Conservation (phyloP, 768 basidiomycete species). For the Phallus indusiatus region DNA sequence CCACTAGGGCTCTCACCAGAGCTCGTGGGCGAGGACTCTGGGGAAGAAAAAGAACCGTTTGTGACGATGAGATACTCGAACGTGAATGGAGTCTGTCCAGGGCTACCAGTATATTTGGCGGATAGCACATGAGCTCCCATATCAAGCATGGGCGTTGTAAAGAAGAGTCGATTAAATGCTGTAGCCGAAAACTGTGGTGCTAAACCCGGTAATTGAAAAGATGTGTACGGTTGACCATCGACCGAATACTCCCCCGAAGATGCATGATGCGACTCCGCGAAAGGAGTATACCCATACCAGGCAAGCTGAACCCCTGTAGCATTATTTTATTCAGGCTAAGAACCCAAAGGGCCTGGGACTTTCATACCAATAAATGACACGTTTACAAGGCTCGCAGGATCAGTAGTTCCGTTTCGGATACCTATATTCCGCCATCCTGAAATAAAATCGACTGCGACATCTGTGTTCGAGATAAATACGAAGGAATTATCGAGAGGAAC, state of each 20-base stretch:
- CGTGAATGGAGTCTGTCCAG: not conserved
- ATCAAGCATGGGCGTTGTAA: not conserved
- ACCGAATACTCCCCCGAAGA: not conserved
- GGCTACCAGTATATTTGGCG: not conserved
- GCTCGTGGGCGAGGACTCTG: not conserved
- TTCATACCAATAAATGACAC: not conserved
- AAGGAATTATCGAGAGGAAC: not conserved
- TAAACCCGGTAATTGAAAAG: not conserved
- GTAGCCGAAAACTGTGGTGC: not conserved
- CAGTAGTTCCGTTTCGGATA: not conserved
- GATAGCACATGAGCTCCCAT: not conserved
- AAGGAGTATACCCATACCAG: not conserved
- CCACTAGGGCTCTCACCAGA: not conserved
- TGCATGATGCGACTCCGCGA: not conserved
- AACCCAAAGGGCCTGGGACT: not conserved
- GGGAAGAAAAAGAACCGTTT: not conserved
- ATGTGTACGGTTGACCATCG: not conserved
- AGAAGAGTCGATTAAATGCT: not conserved
- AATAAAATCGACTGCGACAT: not conserved
- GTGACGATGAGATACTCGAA: not conserved
- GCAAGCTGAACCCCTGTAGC: not conserved
- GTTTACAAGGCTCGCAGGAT: not conserved
- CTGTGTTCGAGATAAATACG: not conserved
- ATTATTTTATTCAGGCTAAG: not conserved
- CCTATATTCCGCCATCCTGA: not conserved